Base-by-base conservation (phyloP, 768 basidiomycete species). In the Lanmaoa rubissima region DNA sequence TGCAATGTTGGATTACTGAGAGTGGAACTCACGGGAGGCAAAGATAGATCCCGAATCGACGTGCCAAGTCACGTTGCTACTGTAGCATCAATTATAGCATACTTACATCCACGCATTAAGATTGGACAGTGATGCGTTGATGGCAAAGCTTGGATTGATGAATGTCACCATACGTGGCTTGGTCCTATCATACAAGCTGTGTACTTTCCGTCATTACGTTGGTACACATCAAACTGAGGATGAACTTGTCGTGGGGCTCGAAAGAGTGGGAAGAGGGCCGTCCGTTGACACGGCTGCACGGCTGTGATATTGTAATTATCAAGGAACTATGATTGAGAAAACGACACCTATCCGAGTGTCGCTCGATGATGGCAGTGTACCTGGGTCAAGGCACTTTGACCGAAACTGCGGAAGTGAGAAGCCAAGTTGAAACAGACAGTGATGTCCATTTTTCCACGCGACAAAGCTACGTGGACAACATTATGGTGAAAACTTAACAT, bases 1-100 rank as follows among this genome's bases (percentile, higher is more conserved):
- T 57, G 59, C 53, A 36, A 21, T 31, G 39, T 51, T 64, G 21
- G 32, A 49, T 24, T 32, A 35, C n/a, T n/a, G n/a, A n/a, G 21
- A 52, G 26, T 17, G 36, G 26, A 41, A 57, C 44, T 45, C 40
- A 52, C 35, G 6, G 44, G 26, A 56, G 13, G 41, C 5, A 45
- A 49, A 48, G 42, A 51, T 49, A 45, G 28, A 41, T n/a, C 5
- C 40, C 7, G 31, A 28, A 38, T 28, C 17, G 46, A 35, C 10
- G 17, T 36, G 10, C 21, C 21, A 24, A 5, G 26, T n/a, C 43
- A 38, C 19, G 21, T n/a, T 36, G 48, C 17, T 40, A 26, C 21
- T 39, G 16, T 24, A 41, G 19, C 12, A 32, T 36, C 34, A 12
- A 42, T 12, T n/a, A 26, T 31, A 31, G 24, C 51, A 31, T 16